Evolutionary conservation across 305 asterid species (phyloP).

Genomic region (Plantago lanceolata): DNA sequence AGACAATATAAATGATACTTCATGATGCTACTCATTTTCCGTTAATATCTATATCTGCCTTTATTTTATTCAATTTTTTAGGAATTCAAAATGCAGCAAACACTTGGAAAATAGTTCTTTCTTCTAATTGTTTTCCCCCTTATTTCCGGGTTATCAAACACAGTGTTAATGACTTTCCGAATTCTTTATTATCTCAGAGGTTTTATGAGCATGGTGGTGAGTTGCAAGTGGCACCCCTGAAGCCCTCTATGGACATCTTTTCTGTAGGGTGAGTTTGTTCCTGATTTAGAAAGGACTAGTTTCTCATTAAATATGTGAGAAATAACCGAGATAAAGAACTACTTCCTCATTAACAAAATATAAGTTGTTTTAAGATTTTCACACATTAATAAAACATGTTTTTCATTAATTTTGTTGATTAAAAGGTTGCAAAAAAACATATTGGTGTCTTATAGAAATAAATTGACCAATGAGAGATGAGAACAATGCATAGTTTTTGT

Average conservation of each 20-base stretch:
- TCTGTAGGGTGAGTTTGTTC: constrained; percentile 81
- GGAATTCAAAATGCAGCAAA: background rate
- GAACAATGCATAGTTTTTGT: too few species aligned
- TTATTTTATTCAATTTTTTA: too few species aligned
- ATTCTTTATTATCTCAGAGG: constrained; percentile 57
- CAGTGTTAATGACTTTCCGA: constrained; percentile 1
- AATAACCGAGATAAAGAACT: background rate
- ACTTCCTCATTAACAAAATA: too few species aligned
- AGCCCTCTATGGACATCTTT: constrained; percentile 95
- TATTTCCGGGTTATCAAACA: background rate
- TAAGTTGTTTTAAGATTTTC: too few species aligned
- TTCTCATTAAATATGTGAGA: constrained; percentile 23
- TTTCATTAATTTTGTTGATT: too few species aligned
- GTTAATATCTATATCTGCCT: background rate
- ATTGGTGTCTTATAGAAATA: too few species aligned
- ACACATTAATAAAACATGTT: too few species aligned
- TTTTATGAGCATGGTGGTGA: constrained; percentile 96
- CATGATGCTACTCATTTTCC: background rate
- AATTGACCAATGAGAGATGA: too few species aligned
- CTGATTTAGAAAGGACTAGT: constrained; percentile 20
- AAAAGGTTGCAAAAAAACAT: too few species aligned
- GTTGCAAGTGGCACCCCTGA: constrained; percentile 64
- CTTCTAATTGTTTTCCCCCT: background rate
- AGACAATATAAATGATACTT: background rate
- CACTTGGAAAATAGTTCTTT: background rate